phyloP scores from a whole-genome alignment of 768 basidiomycete species.

The Russula ochroleuca region DNA sequence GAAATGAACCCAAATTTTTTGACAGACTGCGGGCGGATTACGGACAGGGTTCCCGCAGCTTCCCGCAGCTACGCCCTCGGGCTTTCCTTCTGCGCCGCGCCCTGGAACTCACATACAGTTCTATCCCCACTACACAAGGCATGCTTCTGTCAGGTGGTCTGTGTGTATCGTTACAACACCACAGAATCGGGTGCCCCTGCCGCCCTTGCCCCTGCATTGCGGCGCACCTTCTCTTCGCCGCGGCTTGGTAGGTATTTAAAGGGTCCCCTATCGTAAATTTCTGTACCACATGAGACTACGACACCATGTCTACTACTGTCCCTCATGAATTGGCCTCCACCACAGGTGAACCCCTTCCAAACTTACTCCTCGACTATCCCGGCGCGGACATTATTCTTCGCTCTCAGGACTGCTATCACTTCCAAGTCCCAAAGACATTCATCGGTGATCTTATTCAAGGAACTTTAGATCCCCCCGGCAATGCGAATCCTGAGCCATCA shows the following conservation, averaged over 20 bases:
- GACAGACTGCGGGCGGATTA: too few relatives aligned
- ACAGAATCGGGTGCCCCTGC: too few relatives aligned
- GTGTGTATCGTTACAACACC: too few relatives aligned
- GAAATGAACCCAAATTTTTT: too few relatives aligned
- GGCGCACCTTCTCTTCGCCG: background rate
- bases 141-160: too few relatives aligned
- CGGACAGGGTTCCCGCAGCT: too few relatives aligned
- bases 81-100: too few relatives aligned
- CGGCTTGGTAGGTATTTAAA: background rate
- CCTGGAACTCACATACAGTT: too few relatives aligned
- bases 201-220: too few relatives aligned
- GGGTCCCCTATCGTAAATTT: background rate
- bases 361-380: slow-evolving; percentile 20
- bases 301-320: background rate
- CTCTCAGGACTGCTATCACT: background rate
- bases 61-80: too few relatives aligned
- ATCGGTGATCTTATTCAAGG: too few relatives aligned
- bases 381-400: background rate
- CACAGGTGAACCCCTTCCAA: background rate
- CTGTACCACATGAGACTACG: background rate
- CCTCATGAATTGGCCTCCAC: background rate
- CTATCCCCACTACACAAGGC: too few relatives aligned
- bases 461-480: background rate
- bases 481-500: background rate
- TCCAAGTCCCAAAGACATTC: background rate